Evolutionary conservation across 1,284 basidiomycete species (phyloP).

Genomic region (Trichosporon asahii): DNA sequence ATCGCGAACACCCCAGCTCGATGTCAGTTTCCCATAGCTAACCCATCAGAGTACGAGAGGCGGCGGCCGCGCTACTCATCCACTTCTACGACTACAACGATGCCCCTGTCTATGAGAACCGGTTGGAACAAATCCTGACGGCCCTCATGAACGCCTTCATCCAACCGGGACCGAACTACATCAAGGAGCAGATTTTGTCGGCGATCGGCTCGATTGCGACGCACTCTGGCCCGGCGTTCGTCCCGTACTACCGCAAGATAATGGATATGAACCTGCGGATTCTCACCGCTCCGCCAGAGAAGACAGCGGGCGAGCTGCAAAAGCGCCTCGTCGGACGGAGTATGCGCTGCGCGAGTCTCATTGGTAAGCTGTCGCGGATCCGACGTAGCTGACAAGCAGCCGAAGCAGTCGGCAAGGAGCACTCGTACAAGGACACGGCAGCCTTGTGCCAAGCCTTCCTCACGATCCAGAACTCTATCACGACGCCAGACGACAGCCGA

Average conservation of each 20-base stretch:
- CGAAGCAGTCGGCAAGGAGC: constrained; percentile 65
- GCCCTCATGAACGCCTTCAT: constrained; percentile 15
- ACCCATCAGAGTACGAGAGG: constrained; percentile 66
- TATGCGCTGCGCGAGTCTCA: constrained; percentile 79
- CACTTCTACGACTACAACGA: constrained; percentile 82
- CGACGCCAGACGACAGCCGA: constrained; percentile 35
- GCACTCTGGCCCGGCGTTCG: constrained; percentile 61
- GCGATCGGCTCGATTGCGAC: constrained; percentile 71
- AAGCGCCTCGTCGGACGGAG: constrained; percentile 68
- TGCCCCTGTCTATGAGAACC: constrained; percentile 65
- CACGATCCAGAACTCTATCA: constrained; percentile 66
- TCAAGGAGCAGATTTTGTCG: constrained; percentile 79
- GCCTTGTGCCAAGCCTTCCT: constrained; percentile 68
- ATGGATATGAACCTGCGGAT: constrained; percentile 56
- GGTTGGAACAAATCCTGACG: constrained; percentile 56
- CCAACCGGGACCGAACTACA: constrained; percentile 55
- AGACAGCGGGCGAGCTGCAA: constrained; percentile 62
- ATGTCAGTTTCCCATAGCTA: not conserved
- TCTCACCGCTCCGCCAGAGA: constrained; percentile 61
- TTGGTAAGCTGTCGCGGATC: too few relatives aligned
- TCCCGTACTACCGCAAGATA: constrained; percentile 34
- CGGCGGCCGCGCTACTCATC: constrained; percentile 78
- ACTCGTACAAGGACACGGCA: constrained; percentile 60
- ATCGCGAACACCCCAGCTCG: too few relatives aligned
- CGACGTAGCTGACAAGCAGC: not conserved